Evolutionary conservation across 495 filamentous ascomycete genomes (phyloP).

Genomic region (Podospora bellae-mahoneyi): DNA sequence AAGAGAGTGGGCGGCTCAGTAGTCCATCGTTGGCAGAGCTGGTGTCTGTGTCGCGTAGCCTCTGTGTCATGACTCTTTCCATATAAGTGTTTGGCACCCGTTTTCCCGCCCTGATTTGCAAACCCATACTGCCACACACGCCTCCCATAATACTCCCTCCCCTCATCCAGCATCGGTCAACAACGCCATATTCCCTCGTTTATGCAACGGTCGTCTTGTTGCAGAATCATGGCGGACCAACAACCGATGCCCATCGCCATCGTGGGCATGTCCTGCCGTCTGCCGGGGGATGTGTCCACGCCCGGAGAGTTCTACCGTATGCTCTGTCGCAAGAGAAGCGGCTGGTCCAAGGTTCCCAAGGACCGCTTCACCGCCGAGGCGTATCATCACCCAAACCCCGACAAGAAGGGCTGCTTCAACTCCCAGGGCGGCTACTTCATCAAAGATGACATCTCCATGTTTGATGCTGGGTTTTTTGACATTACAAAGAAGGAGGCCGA

Average conservation of each 20-base stretch:
- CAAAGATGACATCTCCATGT: constrained; percentile 45
- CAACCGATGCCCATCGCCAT: constrained; percentile 41
- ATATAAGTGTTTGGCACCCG: not conserved
- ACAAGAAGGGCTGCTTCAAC: constrained; percentile 42
- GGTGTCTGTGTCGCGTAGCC: not conserved
- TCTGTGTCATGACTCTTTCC: constrained; percentile 14
- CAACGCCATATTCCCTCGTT: constrained; percentile 16
- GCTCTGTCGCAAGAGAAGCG: constrained; percentile 37
- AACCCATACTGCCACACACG: not conserved
- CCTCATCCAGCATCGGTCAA: not conserved
- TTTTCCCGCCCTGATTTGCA: not conserved
- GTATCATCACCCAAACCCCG: constrained; percentile 60
- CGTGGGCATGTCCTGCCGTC: constrained; percentile 46
- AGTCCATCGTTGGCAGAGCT: not conserved
- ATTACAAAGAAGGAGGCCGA: constrained; percentile 50
- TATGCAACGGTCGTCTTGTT: constrained; percentile 1
- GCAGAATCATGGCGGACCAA: constrained; percentile 26
- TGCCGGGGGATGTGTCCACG: constrained; percentile 45
- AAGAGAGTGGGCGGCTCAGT: not conserved
- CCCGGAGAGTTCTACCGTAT: constrained; percentile 47
- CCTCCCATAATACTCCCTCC: not conserved
- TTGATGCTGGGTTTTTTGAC: constrained; percentile 53
- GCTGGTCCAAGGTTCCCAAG: constrained; percentile 51
- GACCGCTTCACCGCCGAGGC: constrained; percentile 66
- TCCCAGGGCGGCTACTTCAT: constrained; percentile 54